These are phyloP conservation scores for Xylaria curta DNA, from an alignment of 495 filamentous ascomycete genomes.

Conservation along the genomic window DNA sequence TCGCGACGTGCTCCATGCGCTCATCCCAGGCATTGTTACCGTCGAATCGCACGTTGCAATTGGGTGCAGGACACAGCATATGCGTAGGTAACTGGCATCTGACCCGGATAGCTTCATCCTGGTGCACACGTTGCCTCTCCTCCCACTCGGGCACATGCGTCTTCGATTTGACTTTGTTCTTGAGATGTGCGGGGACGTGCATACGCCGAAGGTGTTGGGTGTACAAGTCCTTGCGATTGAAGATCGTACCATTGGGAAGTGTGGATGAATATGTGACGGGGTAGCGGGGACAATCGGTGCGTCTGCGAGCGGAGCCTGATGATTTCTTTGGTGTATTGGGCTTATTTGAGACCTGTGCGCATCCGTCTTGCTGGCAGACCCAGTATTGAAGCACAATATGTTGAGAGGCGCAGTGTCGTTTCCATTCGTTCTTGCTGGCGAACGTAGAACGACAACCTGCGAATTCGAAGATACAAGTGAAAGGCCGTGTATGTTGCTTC, in stretches of 20 bases:
- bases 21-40: slow-evolving; percentile 76
- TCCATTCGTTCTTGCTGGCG: slow-evolving; percentile 90
- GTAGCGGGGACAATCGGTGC: slow-evolving; percentile 48
- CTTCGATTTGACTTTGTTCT: slow-evolving; percentile 48
- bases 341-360: slow-evolving; percentile 52
- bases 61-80: slow-evolving; percentile 67
- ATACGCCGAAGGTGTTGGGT: slow-evolving; percentile 87
- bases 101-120: slow-evolving; percentile 62
- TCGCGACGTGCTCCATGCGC: slow-evolving; percentile 89
- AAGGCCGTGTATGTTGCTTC: slow-evolving; percentile 65
- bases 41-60: slow-evolving; percentile 65
- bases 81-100: slow-evolving; percentile 66
- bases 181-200: slow-evolving; percentile 63
- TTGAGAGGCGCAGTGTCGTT: slow-evolving; percentile 83
- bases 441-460: slow-evolving; percentile 82
- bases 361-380: slow-evolving; percentile 74
- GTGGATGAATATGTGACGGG: slow-evolving; percentile 30
- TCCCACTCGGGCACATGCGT: slow-evolving; percentile 50
- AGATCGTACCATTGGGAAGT: slow-evolving; percentile 63
- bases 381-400: slow-evolving; percentile 82
- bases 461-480: slow-evolving; percentile 77
- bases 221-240: slow-evolving; percentile 94
- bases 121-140: slow-evolving; percentile 53
- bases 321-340: slow-evolving; percentile 33
- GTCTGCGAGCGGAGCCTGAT: slow-evolving; percentile 22